Evolutionary conservation across 176 grass and related monocot genomes (phyloP).

Genomic region (Eragrostis curvula): DNA sequence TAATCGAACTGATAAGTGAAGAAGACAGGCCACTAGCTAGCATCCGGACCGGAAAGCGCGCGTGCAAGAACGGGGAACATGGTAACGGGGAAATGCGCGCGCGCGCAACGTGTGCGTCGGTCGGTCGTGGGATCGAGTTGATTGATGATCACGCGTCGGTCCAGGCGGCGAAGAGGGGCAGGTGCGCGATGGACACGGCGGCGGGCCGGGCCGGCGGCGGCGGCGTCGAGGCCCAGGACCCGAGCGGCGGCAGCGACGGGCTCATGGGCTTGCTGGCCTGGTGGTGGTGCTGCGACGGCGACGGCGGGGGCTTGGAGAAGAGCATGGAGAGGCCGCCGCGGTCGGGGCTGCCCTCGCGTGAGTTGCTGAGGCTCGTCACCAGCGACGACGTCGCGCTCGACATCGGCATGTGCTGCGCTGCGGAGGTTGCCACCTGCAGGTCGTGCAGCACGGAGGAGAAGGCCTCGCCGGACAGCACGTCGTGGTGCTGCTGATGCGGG

Average conservation of each 20-base stretch:
- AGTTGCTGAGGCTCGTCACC: slow-evolving; percentile 64
- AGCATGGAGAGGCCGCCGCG: slow-evolving; percentile 74
- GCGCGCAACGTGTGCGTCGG: neutral
- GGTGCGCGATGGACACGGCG: slow-evolving; percentile 83
- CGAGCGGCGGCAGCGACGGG: slow-evolving; percentile 36
- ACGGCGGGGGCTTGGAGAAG: slow-evolving; percentile 59
- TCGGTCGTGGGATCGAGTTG: neutral
- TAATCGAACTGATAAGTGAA: neutral
- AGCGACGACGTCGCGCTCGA: slow-evolving; percentile 50
- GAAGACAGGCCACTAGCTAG: neutral
- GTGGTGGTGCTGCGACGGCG: neutral
- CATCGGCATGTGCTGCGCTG: slow-evolving; percentile 28
- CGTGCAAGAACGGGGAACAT: neutral
- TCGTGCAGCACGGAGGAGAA: slow-evolving; percentile 53
- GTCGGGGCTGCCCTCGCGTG: slow-evolving; percentile 70
- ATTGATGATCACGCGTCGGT: slow-evolving; percentile 67
- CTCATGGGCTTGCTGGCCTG: slow-evolving; percentile 36
- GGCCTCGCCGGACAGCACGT: slow-evolving; percentile 42
- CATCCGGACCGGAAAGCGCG: neutral
- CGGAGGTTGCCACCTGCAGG: slow-evolving; percentile 35
- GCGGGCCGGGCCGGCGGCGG: slow-evolving; percentile 35
- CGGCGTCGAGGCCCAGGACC: slow-evolving; percentile 55
- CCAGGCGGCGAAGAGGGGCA: slow-evolving; percentile 93
- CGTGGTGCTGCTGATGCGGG: neutral
- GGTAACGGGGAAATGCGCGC: neutral